Conservation (phyloP, 2,329 filamentous ascomycete genomes). For the Dactylonectria estremocensis region DNA sequence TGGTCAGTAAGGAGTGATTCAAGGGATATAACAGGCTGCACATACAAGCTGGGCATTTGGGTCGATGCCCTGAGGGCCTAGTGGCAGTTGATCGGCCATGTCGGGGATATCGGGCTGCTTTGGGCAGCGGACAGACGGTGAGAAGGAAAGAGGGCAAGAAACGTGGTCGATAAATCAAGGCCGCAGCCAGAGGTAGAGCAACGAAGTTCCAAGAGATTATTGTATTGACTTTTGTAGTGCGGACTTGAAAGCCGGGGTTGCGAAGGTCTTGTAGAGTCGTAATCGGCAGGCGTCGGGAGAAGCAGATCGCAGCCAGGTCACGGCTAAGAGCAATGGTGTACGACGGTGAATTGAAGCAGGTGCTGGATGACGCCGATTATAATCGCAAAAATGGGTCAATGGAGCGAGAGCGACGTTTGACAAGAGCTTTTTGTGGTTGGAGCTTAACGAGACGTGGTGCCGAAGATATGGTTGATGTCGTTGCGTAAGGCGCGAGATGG, state of each 20-base stretch:
- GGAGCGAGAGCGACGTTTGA: conserved; percentile 7
- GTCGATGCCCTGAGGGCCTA: conserved; percentile 41
- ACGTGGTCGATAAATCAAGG: conserved; percentile 16
- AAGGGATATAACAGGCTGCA: neutral
- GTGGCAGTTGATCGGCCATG: conserved; percentile 45
- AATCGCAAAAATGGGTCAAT: conserved; percentile 2
- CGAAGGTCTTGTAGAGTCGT: conserved; percentile 5
- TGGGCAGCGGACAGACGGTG: conserved; percentile 25
- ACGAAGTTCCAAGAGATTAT: conserved; percentile 18
- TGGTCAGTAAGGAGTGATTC: conserved; percentile 34
- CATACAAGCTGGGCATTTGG: conserved; percentile 44
- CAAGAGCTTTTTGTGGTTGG: conserved; percentile 16
- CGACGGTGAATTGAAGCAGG: conserved; percentile 2
- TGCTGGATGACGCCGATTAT: conserved; percentile 3
- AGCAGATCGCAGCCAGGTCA: neutral
- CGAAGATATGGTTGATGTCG: conserved; percentile 31
- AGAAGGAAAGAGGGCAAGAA: neutral
- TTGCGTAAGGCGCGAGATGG: conserved; percentile 32
- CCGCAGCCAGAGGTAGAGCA: conserved; percentile 23
- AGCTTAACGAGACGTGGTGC: conserved; percentile 27
- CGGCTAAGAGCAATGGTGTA: neutral
- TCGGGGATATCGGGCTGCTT: conserved; percentile 33
- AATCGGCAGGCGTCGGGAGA: conserved; percentile 12
- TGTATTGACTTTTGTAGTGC: neutral
- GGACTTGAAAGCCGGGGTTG: conserved; percentile 7